Conservation (phyloP, 345 rosid species). For the Aquilaria yunnanensis region DNA sequence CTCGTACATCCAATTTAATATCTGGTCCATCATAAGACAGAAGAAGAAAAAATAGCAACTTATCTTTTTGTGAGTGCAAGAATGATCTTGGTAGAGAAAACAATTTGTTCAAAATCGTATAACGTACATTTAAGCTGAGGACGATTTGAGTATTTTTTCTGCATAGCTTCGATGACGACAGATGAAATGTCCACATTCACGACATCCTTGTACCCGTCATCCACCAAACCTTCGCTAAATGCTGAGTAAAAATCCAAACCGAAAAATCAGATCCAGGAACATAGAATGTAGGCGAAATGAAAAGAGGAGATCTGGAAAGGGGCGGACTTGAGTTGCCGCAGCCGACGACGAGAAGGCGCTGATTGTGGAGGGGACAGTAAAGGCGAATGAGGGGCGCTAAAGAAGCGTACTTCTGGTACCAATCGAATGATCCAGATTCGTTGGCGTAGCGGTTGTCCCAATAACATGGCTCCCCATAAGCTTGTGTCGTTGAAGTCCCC, state of each 20-base stretch:
- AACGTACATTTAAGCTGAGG: conserved; percentile 69
- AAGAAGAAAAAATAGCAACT: neutral
- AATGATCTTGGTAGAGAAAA: neutral
- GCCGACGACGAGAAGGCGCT: conserved; percentile 64
- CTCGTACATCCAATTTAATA: conserved; percentile 71
- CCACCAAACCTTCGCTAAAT: conserved; percentile 74
- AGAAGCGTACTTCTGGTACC: conserved; percentile 84
- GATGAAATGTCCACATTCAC: conserved; percentile 72
- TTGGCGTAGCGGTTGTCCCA: conserved; percentile 80
- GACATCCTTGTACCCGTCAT: conserved; percentile 76
- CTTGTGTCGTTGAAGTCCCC: conserved; percentile 41
- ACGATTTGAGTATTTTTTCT: conserved; percentile 37
- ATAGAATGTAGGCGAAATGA: neutral
- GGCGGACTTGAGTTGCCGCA: conserved; percentile 77
- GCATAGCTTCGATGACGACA: conserved; percentile 70
- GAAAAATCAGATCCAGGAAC: conserved; percentile 7
- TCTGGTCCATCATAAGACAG: conserved; percentile 31
- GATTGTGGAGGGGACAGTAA: conserved; percentile 50
- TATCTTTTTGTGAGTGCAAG: neutral
- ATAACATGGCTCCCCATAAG: conserved; percentile 82
- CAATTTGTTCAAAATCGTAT: neutral
- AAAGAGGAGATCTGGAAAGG: conserved; percentile 1
- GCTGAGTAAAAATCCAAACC: conserved; percentile 26
- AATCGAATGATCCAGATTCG: conserved; percentile 79
- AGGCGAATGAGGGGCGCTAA: conserved; percentile 76